These are phyloP conservation scores for Hibiscus syriacus DNA, from an alignment of 345 rosid genomes.

Conservation along the genomic window DNA sequence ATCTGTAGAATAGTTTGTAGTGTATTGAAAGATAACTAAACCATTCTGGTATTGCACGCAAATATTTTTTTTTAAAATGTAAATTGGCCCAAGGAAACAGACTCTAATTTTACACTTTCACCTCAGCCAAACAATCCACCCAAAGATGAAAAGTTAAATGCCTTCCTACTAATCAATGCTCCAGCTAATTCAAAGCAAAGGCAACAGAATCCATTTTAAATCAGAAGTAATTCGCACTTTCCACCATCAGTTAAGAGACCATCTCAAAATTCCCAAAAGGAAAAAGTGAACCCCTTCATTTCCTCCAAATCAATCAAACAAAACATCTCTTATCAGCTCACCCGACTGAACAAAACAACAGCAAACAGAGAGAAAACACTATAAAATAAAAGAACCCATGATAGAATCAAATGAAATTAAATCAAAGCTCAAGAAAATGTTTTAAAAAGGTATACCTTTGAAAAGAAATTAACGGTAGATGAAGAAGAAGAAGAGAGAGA, in stretches of 20 bases:
- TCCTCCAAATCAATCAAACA: neutral
- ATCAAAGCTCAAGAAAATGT: neutral
- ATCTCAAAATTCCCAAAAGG: neutral
- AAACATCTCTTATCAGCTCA: neutral
- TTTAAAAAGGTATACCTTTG: constrained; percentile 38
- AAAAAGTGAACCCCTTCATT: neutral
- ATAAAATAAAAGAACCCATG: neutral
- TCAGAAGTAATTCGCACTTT: neutral
- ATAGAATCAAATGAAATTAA: neutral
- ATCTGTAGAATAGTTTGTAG: neutral
- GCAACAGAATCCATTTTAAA: neutral
- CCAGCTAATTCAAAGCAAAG: neutral
- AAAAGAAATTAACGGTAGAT: constrained; percentile 40
- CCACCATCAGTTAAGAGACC: neutral
- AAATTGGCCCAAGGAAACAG: neutral
- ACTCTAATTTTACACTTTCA: neutral
- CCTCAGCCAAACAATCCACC: neutral
- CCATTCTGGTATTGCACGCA: neutral
- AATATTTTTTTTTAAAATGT: neutral
- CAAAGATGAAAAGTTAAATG: neutral
- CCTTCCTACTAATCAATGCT: neutral
- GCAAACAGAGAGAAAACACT: neutral
- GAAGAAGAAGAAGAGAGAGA: constrained; percentile 31
- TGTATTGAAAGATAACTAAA: neutral
- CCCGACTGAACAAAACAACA: neutral